Evolutionary conservation across 2,329 filamentous ascomycete species (phyloP).

Genomic region (Cadophora malorum): DNA sequence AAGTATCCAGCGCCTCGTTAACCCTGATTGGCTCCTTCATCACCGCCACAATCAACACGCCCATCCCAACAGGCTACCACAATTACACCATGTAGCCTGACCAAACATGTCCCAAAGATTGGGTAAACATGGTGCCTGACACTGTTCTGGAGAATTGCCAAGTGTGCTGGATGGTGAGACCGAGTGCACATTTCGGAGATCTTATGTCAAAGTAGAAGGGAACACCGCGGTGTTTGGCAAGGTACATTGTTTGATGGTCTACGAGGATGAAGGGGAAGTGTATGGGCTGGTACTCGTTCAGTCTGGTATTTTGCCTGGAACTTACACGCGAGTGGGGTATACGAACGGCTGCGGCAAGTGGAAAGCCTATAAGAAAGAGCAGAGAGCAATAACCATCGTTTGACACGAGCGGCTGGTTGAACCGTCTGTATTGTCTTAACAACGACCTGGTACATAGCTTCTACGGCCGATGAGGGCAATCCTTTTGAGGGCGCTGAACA

Average conservation of each 20-base stretch:
- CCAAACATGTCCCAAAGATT: background rate
- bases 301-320: background rate
- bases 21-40: background rate
- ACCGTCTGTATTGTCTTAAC: too few species aligned
- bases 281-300: background rate
- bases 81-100: constrained; percentile 3
- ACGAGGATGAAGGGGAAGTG: background rate
- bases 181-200: background rate
- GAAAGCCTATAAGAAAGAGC: constrained; percentile 1
- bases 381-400: background rate
- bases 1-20: background rate
- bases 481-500: too few species aligned
- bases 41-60: constrained; percentile 2
- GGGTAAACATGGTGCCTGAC: background rate
- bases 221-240: background rate
- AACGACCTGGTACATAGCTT: too few species aligned
- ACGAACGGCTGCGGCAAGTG: background rate
- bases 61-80: background rate
- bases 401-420: background rate
- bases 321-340: background rate
- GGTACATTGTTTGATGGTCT: constrained; percentile 1
- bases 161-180: background rate
- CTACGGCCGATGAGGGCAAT: too few species aligned
- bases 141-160: background rate
- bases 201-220: background rate